phyloP scores from a whole-genome alignment of 257 asterid genomes.

The Voacanga thouarsii region DNA sequence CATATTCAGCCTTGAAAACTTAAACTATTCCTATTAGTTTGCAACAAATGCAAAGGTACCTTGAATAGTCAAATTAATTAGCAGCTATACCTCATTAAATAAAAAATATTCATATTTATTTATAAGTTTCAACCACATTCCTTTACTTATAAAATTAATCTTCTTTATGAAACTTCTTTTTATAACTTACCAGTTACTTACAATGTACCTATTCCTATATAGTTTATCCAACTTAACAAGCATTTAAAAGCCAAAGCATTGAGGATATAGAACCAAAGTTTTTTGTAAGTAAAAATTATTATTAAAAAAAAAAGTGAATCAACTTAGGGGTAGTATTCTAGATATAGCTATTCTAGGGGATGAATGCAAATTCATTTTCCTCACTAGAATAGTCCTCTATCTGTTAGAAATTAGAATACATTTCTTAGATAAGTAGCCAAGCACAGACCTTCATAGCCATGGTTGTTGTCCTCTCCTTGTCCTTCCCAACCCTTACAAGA shows the following conservation, averaged over 20 bases:
- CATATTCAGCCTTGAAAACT: too few relatives aligned
- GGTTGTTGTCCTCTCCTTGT: constrained; percentile 63
- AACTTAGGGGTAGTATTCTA: background rate
- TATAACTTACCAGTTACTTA: background rate
- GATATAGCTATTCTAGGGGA: background rate
- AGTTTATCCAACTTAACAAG: too few relatives aligned
- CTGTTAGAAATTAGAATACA: constrained; percentile 15
- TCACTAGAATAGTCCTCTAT: constrained; percentile 19
- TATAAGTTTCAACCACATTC: background rate
- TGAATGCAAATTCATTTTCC: constrained; percentile 2
- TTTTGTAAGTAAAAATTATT: background rate
- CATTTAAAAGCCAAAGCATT: background rate
- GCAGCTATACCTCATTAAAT: too few relatives aligned
- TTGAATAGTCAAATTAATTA: too few relatives aligned
- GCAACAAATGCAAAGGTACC: too few relatives aligned
- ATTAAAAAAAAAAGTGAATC: background rate
- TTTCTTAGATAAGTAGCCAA: constrained; percentile 2
- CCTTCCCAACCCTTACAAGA: constrained; percentile 27
- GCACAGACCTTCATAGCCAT: constrained; percentile 25
- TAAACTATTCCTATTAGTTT: too few relatives aligned
- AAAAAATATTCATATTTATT: too few relatives aligned
- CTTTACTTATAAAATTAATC: background rate
- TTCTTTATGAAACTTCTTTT: too few relatives aligned
- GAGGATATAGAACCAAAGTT: too few relatives aligned
- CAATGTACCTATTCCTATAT: background rate